Percentiles rank a stretch among this genome's conserved stretches.
phyloP scores from a whole-genome alignment of 2,329 filamentous ascomycete genomes.

The Botrytis deweyae region DNA sequence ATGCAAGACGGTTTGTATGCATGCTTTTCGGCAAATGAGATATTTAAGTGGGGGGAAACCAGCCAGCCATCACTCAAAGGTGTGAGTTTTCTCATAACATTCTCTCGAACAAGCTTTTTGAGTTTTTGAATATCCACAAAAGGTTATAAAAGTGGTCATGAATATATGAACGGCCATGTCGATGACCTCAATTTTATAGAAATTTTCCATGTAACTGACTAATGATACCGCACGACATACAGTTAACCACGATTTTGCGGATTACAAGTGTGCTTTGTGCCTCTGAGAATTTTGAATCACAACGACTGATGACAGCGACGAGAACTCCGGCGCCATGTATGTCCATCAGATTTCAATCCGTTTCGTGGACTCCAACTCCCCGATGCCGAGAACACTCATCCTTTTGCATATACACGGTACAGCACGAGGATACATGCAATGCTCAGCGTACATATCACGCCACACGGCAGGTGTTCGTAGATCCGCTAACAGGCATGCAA shows the following conservation, averaged over 20 bases:
- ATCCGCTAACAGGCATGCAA: conserved; percentile 3
- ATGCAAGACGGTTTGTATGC: conserved; percentile 13
- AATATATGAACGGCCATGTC: neutral
- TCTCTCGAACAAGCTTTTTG: conserved; percentile 12
- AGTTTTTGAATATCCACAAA: neutral
- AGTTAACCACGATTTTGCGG: neutral
- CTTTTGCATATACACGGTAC: neutral
- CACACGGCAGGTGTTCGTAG: conserved; percentile 10
- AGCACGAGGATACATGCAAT: conserved; percentile 9
- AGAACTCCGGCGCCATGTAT: neutral
- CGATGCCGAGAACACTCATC: conserved; percentile 1
- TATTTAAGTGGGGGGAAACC: conserved; percentile 5
- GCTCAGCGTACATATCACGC: conserved; percentile 14
- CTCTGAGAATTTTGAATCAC: neutral
- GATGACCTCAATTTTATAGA: neutral
- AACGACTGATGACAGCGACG: neutral
- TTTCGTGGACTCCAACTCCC: neutral
- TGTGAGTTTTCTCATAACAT: conserved; percentile 5
- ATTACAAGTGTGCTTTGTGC: neutral
- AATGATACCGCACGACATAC: neutral
- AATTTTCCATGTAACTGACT: neutral
- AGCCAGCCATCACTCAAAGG: neutral
- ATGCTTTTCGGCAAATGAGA: conserved; percentile 19
- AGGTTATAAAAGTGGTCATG: neutral
- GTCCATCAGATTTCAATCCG: neutral